A percentile compares a stretch with the other conserved stretches of the same genome.
Conservation (phyloP, 371 early-diverging fungal species). For the Rhizopus microsporus region DNA sequence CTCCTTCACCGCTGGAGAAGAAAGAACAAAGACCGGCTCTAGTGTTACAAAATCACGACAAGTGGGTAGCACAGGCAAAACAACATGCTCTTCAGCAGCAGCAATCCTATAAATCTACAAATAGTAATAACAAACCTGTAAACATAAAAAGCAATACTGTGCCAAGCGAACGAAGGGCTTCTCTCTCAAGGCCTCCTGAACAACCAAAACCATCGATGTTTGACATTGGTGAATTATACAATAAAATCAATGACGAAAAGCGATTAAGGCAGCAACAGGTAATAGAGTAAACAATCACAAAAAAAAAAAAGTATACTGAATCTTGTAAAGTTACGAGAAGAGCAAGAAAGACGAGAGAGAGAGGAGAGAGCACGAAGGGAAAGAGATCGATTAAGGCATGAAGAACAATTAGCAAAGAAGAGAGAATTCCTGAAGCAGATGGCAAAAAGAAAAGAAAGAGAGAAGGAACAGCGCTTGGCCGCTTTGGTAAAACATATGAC, state of each 20-base stretch:
- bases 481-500: conserved; percentile 7
- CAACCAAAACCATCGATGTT: conserved; percentile 9
- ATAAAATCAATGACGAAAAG: conserved; percentile 33
- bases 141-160: background rate
- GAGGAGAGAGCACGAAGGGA: conserved; percentile 23
- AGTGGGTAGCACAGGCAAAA: conserved; percentile 34
- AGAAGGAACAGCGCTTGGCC: conserved; percentile 8
- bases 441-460: conserved; percentile 8
- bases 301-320: no score
- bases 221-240: conserved; percentile 30
- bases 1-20: conserved; percentile 13
- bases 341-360: conserved; percentile 21
- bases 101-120: background rate
- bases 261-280: conserved; percentile 38
- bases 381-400: conserved; percentile 12
- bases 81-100: conserved; percentile 14
- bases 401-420: conserved; percentile 15
- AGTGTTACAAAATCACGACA: conserved; percentile 33
- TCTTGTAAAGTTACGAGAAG: conserved; percentile 22
- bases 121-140: background rate
- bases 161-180: background rate
- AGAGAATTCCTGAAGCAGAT: conserved; percentile 19
- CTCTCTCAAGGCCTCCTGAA: conserved; percentile 1
- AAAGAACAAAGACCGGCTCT: conserved; percentile 19
- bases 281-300: background rate